Base-by-base conservation (phyloP, 495 filamentous ascomycete species). In the Neurospora sublineolata region DNA sequence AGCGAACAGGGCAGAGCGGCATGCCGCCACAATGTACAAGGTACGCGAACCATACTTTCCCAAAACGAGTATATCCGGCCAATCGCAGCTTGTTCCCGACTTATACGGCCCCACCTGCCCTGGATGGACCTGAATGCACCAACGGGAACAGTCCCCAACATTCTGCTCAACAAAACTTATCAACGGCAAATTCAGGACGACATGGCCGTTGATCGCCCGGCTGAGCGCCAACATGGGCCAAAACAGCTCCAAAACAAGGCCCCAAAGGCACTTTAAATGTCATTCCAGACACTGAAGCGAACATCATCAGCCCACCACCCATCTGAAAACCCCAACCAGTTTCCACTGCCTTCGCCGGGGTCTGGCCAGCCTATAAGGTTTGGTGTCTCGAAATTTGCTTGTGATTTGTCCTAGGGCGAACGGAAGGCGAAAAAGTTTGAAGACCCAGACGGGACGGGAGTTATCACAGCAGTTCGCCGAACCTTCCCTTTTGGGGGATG, bases 111-210 rank as follows among this genome's bases (percentile, higher is more conserved):
- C 52, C 52, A 64, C 52, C 12, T 64, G 27, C 27, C 52, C 27
- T 64, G 52, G 14, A 30, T 18, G 46, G 12, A 58, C n/a, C 44
- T 52, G 44, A 11, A 52, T 58, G 44, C 44, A 52, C 60, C 60
- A 37, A 69, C 58, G 33, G 44, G 38, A 71, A 69, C 73, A 39
- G 60, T 71, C 76, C 78, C 78, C 78, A 80, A 80, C 78, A 76
- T 9, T 79, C 79, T 80, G 71, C 78, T 80, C 78, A 80, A 80
- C 78, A 80, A 77, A 78, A 78, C 70, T 75, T 36, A 60, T 60
- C 27, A 60, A 72, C 72, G 74, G 72, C 69, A 72, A 77, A 77
- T 72, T 72, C 72, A 69, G 70, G 60, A 41, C 71, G 38, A 68
- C 14, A 30, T 33, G 52, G 52, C 52, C n/a, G n/a, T n/a, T n/a